Percentiles rank a stretch among this genome's conserved stretches.
Conservation (phyloP, 176 grass and related monocot genomes). For the Cenchrus fungigraminus region DNA sequence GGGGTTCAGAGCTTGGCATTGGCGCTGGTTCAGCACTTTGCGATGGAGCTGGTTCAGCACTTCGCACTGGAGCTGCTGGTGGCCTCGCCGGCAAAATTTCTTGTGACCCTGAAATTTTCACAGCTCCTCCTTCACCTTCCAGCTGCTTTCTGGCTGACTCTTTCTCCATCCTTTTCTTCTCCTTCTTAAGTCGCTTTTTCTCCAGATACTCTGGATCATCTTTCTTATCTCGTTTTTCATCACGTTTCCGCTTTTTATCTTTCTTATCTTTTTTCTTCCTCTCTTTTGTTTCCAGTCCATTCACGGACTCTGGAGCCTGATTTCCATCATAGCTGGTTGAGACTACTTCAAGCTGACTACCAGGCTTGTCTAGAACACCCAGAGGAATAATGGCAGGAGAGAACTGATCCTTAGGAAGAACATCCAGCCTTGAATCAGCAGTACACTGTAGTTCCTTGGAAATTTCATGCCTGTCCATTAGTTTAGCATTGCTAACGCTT, state of each 20-base stretch:
- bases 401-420: constrained; percentile 40
- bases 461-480: constrained; percentile 56
- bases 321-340: constrained; percentile 56
- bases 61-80: constrained; percentile 20
- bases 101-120: constrained; percentile 42
- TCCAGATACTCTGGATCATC: constrained; percentile 85
- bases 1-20: constrained; percentile 45
- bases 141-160: constrained; percentile 70
- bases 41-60: constrained; percentile 8
- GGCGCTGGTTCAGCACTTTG: constrained; percentile 39
- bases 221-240: constrained; percentile 68
- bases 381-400: constrained; percentile 42
- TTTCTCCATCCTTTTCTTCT: constrained; percentile 88
- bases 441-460: constrained; percentile 86
- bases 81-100: constrained; percentile 38
- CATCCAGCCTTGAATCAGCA: constrained; percentile 70
- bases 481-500: constrained; percentile 82
- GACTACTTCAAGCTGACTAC: constrained; percentile 47
- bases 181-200: constrained; percentile 83
- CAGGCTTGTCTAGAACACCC: constrained; percentile 40
- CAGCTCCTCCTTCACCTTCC: constrained; percentile 44
- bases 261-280: constrained; percentile 78
- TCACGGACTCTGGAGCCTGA: constrained; percentile 28
- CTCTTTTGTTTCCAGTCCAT: constrained; percentile 54
- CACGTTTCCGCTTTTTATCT: constrained; percentile 75